Percentiles rank a stretch among this genome's conserved stretches.
These are phyloP conservation scores for Juglanconis oblonga DNA, from an alignment of 2,329 filamentous ascomycete genomes.

Conservation along the genomic window DNA sequence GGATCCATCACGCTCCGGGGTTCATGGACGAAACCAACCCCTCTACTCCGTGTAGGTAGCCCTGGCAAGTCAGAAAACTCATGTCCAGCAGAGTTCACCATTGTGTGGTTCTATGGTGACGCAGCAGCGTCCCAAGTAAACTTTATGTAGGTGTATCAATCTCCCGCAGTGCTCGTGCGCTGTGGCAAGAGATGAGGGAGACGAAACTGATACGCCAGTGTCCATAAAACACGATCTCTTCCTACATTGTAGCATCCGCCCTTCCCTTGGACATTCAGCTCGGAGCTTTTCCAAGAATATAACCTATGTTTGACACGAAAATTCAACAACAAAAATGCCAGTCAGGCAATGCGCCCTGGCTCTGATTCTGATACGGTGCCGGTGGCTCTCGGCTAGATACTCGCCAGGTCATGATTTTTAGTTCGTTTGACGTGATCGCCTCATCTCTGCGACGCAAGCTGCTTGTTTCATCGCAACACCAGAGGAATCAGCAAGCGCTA, in stretches of 20 bases:
- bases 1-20: background rate
- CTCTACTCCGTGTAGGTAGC: background rate
- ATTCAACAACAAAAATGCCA: background rate
- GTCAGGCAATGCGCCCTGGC: background rate
- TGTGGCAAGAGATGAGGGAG: background rate
- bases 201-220: background rate
- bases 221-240: background rate
- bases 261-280: background rate
- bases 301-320: background rate
- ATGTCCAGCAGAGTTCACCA: too few species aligned
- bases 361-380: background rate
- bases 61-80: too few species aligned
- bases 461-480: background rate
- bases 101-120: background rate
- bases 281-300: background rate
- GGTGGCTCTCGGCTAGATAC: background rate
- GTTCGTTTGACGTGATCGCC: background rate
- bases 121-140: background rate
- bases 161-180: conserved; percentile 1
- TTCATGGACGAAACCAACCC: background rate
- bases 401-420: background rate
- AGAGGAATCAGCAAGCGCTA: background rate
- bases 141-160: background rate
- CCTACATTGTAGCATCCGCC: background rate
- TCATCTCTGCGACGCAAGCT: conserved; percentile 9